Evolutionary conservation across 176 grass and related monocot genomes (phyloP).

Genomic region (Bothriochloa decipiens): DNA sequence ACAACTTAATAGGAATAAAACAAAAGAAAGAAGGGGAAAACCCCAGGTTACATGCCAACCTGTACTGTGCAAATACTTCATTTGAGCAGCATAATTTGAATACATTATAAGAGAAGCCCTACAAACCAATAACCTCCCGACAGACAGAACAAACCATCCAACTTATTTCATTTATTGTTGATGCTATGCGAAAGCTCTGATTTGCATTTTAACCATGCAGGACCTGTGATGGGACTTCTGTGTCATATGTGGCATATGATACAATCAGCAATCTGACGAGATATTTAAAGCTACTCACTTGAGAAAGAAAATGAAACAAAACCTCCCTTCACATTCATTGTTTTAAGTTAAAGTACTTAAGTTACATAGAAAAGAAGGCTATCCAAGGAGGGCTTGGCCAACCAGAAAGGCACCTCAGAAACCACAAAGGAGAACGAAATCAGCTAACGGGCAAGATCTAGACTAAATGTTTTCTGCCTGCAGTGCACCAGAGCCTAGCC

Average conservation of each 20-base stretch:
- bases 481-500: neutral
- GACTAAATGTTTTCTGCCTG: neutral
- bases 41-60: neutral
- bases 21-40: neutral
- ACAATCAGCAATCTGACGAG: neutral
- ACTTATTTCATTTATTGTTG: slow-evolving; percentile 6
- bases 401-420: neutral
- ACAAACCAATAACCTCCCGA: slow-evolving; percentile 20
- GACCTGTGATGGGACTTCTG: neutral
- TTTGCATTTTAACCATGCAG: slow-evolving; percentile 12
- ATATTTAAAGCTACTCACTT: neutral
- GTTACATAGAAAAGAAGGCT: neutral
- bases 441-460: neutral
- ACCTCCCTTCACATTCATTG: neutral
- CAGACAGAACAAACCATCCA: slow-evolving; percentile 1
- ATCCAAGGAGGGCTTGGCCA: neutral
- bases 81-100: neutral
- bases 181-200: neutral
- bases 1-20: slow-evolving; percentile 22
- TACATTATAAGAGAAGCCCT: neutral
- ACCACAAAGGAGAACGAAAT: neutral
- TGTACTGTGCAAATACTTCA: slow-evolving; percentile 18
- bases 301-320: neutral
- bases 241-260: neutral
- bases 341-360: neutral